These are phyloP conservation scores for Termitomyces sp. DNA, from an alignment of 768 basidiomycete species.

Conservation along the genomic window DNA sequence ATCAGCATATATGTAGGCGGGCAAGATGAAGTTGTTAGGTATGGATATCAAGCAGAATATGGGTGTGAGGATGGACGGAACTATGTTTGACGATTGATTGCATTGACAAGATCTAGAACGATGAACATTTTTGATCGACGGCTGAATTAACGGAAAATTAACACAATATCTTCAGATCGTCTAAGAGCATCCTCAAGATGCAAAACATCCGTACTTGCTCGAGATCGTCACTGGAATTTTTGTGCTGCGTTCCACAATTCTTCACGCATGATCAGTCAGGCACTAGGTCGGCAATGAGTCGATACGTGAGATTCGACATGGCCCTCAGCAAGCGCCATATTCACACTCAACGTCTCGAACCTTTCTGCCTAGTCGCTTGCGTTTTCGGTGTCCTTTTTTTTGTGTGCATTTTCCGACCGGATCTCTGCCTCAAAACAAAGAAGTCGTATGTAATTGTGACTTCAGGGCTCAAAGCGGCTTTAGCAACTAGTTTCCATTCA, in stretches of 20 bases:
- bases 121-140: background rate
- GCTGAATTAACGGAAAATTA: background rate
- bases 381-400: background rate
- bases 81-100: conserved; percentile 46
- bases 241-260: background rate
- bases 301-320: background rate
- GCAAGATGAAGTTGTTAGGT: conserved; percentile 83
- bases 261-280: background rate
- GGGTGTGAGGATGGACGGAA: conserved; percentile 86
- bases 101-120: background rate
- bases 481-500: too few relatives aligned
- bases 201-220: background rate
- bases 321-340: background rate
- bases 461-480: too few relatives aligned
- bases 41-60: conserved; percentile 84
- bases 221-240: background rate
- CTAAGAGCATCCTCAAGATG: background rate
- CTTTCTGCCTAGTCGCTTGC: background rate
- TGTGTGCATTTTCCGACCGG: too few relatives aligned
- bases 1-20: conserved; percentile 41
- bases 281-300: too few relatives aligned
- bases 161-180: background rate
- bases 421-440: too few relatives aligned
- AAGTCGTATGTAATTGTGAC: too few relatives aligned
- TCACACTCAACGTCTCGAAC: background rate